phyloP scores from a whole-genome alignment of 805 yeast genomes.

The Cyberlindnera japonica region DNA sequence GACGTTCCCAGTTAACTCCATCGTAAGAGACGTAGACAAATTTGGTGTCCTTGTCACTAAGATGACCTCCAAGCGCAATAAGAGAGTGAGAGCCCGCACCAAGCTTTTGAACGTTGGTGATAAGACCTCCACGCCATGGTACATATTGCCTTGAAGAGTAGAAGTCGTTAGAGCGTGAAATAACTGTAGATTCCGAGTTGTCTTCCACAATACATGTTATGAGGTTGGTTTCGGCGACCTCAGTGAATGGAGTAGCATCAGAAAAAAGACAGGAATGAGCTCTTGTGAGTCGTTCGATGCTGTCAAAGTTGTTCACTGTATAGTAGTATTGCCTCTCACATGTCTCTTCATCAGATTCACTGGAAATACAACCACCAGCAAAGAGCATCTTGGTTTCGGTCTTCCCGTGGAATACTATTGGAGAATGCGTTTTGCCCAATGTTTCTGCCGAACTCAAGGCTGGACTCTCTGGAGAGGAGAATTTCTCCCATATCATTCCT shows the following conservation, averaged over 20 bases:
- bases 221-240: conserved; percentile 28
- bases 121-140: conserved; percentile 31
- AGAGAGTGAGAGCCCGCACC: conserved; percentile 35
- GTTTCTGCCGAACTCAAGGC: conserved; percentile 25
- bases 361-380: conserved; percentile 35
- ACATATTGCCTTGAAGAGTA: conserved; percentile 34
- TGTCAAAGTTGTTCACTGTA: conserved; percentile 44
- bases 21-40: conserved; percentile 33
- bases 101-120: conserved; percentile 31
- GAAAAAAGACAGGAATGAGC: conserved; percentile 34
- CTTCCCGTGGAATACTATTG: conserved; percentile 37
- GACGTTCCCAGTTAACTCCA: conserved; percentile 32
- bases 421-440: conserved; percentile 20
- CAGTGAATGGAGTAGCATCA: conserved; percentile 25
- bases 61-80: conserved; percentile 33
- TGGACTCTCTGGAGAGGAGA: conserved; percentile 31
- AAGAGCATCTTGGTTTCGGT: conserved; percentile 36
- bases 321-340: conserved; percentile 40
- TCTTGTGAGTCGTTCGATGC: conserved; percentile 26
- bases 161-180: conserved; percentile 43
- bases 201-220: conserved; percentile 45
- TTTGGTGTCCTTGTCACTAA: conserved; percentile 19
- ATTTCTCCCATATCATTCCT: conserved; percentile 40
- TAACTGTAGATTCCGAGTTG: conserved; percentile 30
- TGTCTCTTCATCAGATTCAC: conserved; percentile 17